phyloP scores from a whole-genome alignment of 2,329 filamentous ascomycete species.

The Cladosporium oxysporum region DNA sequence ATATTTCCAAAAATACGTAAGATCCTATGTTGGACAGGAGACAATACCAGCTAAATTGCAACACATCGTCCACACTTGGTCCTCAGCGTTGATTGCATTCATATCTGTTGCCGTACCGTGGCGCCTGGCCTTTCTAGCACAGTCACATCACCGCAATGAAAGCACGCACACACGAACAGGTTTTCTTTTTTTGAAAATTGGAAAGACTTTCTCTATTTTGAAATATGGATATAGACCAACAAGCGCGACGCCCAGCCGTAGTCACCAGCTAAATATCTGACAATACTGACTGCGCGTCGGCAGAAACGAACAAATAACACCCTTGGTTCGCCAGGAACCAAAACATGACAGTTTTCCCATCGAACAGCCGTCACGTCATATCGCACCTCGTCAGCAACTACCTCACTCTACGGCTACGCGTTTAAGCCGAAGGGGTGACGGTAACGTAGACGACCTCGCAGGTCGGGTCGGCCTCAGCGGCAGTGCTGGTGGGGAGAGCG shows the following conservation, averaged over 20 bases:
- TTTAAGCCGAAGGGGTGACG: constrained; percentile 3
- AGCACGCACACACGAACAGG: background rate
- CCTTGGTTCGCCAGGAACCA: constrained; percentile 13
- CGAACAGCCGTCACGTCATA: background rate
- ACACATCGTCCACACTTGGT: background rate
- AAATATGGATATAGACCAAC: constrained; percentile 10
- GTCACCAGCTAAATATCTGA: background rate
- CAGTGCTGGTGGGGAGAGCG: background rate
- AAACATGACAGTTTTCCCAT: background rate
- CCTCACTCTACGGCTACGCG: background rate
- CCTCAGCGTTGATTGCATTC: background rate
- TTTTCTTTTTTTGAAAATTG: background rate
- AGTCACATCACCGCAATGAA: background rate
- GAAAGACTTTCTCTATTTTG: constrained; percentile 5
- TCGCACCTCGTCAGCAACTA: background rate
- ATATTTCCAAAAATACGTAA: no score
- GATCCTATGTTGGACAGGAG: background rate
- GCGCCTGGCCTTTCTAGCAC: background rate
- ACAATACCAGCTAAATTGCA: background rate
- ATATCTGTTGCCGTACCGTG: background rate
- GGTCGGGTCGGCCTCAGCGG: constrained; percentile 1
- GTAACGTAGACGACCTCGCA: constrained; percentile 19
- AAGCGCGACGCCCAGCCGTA: background rate
- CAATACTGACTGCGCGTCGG: background rate
- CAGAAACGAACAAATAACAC: constrained; percentile 6